Evolutionary conservation across 768 basidiomycete genomes (phyloP).

Genomic region (Boletus pseudo-olivaceus): DNA sequence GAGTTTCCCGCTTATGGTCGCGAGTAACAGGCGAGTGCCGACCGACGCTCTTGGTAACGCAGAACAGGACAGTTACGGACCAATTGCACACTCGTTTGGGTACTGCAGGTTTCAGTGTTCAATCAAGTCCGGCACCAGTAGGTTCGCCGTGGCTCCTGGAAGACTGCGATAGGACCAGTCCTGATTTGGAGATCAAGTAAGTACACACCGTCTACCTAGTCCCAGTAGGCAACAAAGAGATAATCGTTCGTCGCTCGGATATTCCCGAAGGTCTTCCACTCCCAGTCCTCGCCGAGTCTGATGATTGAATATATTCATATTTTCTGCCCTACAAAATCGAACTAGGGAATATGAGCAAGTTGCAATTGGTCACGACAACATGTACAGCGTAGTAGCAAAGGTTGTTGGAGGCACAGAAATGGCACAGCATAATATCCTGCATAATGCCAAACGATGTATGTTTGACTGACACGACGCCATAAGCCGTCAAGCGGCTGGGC

Average conservation of each 20-base stretch:
- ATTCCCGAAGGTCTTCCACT: not conserved
- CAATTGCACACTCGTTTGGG: not conserved
- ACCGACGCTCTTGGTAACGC: not conserved
- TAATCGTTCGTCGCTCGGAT: not conserved
- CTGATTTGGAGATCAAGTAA: not conserved
- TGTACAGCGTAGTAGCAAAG: conserved; percentile 27
- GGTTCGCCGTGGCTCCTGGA: not conserved
- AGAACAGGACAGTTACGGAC: not conserved
- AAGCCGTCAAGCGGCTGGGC: conserved; percentile 6
- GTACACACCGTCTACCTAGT: not conserved
- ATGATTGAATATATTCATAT: conserved; percentile 14
- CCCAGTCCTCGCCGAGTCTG: not conserved
- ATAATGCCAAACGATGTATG: conserved; percentile 20
- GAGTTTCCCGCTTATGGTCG: not conserved
- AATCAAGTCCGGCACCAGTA: too few relatives aligned
- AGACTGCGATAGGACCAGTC: not conserved
- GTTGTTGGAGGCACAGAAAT: conserved; percentile 20
- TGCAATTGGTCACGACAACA: conserved; percentile 26
- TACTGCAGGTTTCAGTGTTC: not conserved
- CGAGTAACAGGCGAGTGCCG: not conserved
- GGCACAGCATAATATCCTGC: conserved; percentile 20
- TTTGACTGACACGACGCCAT: conserved; percentile 16
- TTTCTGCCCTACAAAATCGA: conserved; percentile 19
- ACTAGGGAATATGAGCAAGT: conserved; percentile 25
- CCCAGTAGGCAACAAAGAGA: not conserved